These are phyloP conservation scores for Mycena capillaripes DNA, from an alignment of 768 basidiomycete species.

Conservation along the genomic window DNA sequence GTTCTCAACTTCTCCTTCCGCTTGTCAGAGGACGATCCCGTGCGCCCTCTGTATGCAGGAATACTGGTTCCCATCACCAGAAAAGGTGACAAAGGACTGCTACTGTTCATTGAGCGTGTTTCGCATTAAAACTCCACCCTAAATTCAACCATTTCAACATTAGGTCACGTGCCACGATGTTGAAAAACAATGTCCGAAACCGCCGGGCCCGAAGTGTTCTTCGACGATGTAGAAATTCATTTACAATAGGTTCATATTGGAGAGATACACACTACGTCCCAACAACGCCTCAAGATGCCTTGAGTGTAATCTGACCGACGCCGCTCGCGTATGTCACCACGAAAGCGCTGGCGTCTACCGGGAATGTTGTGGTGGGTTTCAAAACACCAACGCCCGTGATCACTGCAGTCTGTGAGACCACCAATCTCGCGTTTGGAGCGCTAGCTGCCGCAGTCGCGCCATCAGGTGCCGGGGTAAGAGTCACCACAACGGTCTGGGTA, in stretches of 20 bases:
- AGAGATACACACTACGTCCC: neutral
- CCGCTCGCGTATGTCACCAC: constrained; percentile 60
- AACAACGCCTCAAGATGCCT: neutral
- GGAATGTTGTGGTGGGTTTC: constrained; percentile 53
- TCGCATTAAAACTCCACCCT: neutral
- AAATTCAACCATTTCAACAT: constrained; percentile 4
- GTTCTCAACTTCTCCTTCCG: constrained; percentile 25
- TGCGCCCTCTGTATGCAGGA: constrained; percentile 25
- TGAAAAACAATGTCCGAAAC: neutral
- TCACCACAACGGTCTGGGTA: constrained; percentile 54
- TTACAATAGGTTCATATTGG: neutral
- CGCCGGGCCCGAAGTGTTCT: no score
- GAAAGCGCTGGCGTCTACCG: constrained; percentile 61
- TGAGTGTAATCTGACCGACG: constrained; percentile 51
- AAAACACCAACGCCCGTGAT: constrained; percentile 55
- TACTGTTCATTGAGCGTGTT: constrained; percentile 25
- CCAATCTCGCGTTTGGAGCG: constrained; percentile 60
- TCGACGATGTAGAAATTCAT: no score
- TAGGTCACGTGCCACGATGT: constrained; percentile 16
- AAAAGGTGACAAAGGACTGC: constrained; percentile 22
- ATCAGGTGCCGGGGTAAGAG: constrained; percentile 55
- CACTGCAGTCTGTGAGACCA: constrained; percentile 59
- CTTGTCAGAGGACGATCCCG: constrained; percentile 9
- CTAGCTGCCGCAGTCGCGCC: constrained; percentile 57
- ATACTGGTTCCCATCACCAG: constrained; percentile 25